A percentile compares a stretch with the other conserved stretches of the same genome.
Evolutionary conservation across 2,329 filamentous ascomycete genomes (phyloP).

Genomic region (Huntiella savannae): DNA sequence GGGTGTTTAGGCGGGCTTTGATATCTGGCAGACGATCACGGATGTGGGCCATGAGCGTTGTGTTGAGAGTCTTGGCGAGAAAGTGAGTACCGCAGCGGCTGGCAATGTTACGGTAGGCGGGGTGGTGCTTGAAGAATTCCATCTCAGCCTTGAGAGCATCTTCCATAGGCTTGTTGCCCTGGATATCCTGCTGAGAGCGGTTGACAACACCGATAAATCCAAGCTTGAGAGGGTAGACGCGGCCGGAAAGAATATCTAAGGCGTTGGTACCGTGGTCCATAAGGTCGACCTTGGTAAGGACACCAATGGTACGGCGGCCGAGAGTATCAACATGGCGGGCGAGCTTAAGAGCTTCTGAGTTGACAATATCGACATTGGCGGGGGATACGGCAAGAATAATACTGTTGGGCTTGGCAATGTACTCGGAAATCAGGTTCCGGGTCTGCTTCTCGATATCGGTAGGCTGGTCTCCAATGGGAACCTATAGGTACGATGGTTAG

Average conservation of each 20-base stretch:
- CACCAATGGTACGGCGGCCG: conserved; percentile 85
- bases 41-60: conserved; percentile 89
- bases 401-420: conserved; percentile 97
- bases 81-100: conserved; percentile 85
- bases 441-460: conserved; percentile 98
- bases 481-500: conserved; percentile 26
- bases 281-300: conserved; percentile 88
- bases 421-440: conserved; percentile 86
- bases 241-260: conserved; percentile 87
- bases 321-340: conserved; percentile 92
- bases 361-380: conserved; percentile 94
- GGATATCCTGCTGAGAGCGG: conserved; percentile 93
- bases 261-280: conserved; percentile 99
- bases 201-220: conserved; percentile 98
- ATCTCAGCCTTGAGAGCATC: conserved; percentile 77
- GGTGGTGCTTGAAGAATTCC: conserved; percentile 94
- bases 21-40: conserved; percentile 91
- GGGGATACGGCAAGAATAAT: conserved; percentile 93
- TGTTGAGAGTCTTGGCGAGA: conserved; percentile 84
- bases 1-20: conserved; percentile 87
- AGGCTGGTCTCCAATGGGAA: conserved; percentile 93
- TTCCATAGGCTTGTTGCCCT: conserved; percentile 82
- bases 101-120: conserved; percentile 91
- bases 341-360: conserved; percentile 92
- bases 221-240: conserved; percentile 89